Evolutionary conservation across 805 yeast genomes (phyloP), one percentile per base, ranked within the genome.

Genomic region (Metschnikowia gruessii): DNA sequence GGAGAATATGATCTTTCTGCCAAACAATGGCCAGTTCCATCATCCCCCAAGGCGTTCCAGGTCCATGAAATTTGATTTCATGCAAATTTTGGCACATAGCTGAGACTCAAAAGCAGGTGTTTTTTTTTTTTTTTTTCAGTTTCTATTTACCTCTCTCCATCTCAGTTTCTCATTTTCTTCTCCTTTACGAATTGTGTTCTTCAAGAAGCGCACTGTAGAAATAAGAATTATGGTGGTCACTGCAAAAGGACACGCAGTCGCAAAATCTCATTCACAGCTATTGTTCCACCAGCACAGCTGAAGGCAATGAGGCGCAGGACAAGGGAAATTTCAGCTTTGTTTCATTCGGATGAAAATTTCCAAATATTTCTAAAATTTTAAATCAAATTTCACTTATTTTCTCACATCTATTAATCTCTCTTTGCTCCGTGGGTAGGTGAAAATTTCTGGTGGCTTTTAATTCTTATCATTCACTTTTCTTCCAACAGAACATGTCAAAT

Each of bases 211-310:
- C 33, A 30, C 33, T 30, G 9, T 13, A n/a, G 33, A 30, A n/a
- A n/a, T n/a, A 7, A 17, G 17, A 4, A 9, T 6, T 11, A 30
- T 34, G 33, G 33, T 30, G 37, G 8, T 15, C 29, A 21, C 7
- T 35, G 31, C 32, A 19, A 37, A 30, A 37, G 24, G 40, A 37
- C 40, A 37, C 40, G 40, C 40, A 37, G 40, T n/a, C 40, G 21
- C 16, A 26, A 26, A 26, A 24, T 26, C 7, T 10, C 24, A 17
- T 26, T 22, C 39, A 26, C 40, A 9, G 38, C 26, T 19, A 15
- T 16, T 33, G 19, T 33, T 33, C 37, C 10, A 6, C 16, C 3
- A 21, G 15, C 22, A 33, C 16, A 33, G 17, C 17, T 31, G 9
- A 30, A 10, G n/a, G n/a, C n/a, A 15, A n/a, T 30, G 17, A 9